Evolutionary conservation across 805 yeast genomes (phyloP), one percentile per base, ranked within the genome.

Genomic region (Allodekkera sacchari): DNA sequence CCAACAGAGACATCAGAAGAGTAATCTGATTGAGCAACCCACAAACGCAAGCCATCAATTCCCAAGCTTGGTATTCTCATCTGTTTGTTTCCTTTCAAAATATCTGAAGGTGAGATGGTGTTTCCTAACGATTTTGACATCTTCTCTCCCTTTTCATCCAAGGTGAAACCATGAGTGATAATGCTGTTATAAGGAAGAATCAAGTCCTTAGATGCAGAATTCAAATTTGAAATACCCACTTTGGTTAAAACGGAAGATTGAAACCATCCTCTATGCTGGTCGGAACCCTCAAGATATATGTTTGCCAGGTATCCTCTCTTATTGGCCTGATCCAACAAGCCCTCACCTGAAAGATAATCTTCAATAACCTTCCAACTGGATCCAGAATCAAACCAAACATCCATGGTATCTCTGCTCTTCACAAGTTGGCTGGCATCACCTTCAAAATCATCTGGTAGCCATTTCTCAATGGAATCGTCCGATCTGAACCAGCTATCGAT

Each of bases 191-290:
- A 92, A 0, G 98, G 97, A 43, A 56, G 32, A 8, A 55, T 47
- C 6, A 36, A 33, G 5, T 38, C 34, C 3, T 34, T 37, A n/a
- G n/a, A n/a, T n/a, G n/a, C n/a, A n/a, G n/a, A n/a, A 2, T 52
- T 59, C 8, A 22, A 16, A 31, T 30, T 32, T n/a, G 57, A 47
- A 5, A 42, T 40, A 4, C 81, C 82, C 15, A 85, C 69, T 47
- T 76, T 82, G 16, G 94, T 87, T 36, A 92, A 61, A 18, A 92
- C 59, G 1, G 96, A 85, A 20, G 95, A 83, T 60, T 92, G 99
- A 53, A 92, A 92, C 99, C 99, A 92, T 1, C 99, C 99, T 38
- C 99, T 71, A 51, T 92, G 98, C 55, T 92, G 99, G 51, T 92
- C 99, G n/a, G 88, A 74, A 2, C 99, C 99, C 62, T 92, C 99